A percentile compares a stretch with the other conserved stretches of the same genome.
These are phyloP conservation scores for Hylodesmum podocarpum DNA, from an alignment of 306 rosid genomes.

Conservation along the genomic window DNA sequence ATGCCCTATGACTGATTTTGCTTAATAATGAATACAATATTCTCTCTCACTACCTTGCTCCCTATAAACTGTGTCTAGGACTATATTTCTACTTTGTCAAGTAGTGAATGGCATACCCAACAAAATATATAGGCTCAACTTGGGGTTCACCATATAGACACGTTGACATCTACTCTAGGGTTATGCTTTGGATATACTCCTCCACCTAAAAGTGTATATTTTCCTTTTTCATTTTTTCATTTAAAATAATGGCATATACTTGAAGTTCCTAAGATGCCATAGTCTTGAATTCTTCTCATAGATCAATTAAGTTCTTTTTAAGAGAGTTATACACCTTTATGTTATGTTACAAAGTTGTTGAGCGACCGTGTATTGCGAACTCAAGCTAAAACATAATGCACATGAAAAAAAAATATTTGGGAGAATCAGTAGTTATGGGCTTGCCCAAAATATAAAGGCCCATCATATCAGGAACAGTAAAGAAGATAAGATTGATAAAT, in stretches of 20 bases:
- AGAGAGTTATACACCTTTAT: too few species aligned
- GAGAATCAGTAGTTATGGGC: too few species aligned
- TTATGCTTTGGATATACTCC: constrained; percentile 39
- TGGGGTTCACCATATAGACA: not conserved
- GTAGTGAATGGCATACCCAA: not conserved
- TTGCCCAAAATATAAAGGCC: too few species aligned
- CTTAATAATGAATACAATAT: constrained; percentile 14
- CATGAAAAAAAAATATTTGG: too few species aligned
- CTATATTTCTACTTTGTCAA: not conserved
- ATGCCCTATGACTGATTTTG: constrained; percentile 28
- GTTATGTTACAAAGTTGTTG: too few species aligned
- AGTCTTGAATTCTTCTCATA: not conserved
- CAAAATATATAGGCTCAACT: constrained; percentile 29
- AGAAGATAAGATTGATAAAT: too few species aligned
- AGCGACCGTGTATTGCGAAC: too few species aligned
- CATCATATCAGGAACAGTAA: too few species aligned
- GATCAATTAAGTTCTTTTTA: too few species aligned
- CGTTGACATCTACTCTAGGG: constrained; percentile 11
- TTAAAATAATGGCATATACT: not conserved
- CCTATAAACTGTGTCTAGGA: not conserved
- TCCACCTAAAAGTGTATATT: not conserved
- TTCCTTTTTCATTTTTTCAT: not conserved
- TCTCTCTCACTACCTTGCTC: constrained; percentile 9
- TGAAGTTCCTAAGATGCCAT: not conserved
- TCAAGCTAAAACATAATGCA: too few species aligned